Evolutionary conservation across 2,329 filamentous ascomycete species (phyloP), one percentile per base, ranked within the genome.

Genomic region (Tolypocladium tundrense): DNA sequence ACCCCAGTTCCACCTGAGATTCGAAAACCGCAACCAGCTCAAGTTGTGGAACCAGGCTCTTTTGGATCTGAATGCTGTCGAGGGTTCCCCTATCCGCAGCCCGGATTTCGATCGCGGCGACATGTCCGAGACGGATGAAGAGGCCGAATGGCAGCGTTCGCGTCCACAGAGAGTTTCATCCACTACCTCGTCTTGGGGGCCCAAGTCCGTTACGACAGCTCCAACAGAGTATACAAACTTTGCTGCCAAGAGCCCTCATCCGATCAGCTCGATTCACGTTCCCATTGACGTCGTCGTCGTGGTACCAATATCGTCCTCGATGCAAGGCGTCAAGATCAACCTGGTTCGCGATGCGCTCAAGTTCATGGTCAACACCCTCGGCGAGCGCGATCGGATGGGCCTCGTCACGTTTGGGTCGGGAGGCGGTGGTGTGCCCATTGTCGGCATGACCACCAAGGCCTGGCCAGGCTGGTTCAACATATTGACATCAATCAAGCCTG

Each of bases 301-400:
- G 27, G 92, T 99, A 40, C 94, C 94, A 0, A 91, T 99, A 7
- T 97, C 94, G 0, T 96, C 93, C 1, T 97, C 94, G 0, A 99
- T 97, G 93, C 94, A 97, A 73, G 94, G 94, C n/a, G 84, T 99
- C 60, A 99, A 99, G 76, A 97, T 97, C 69, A 96, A 93, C 61
- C 80, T 99, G 1, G 84, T 99, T 16, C 87, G 91, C 48, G 94
- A 99, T 72, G 88, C 93, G 0, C 80, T 99, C 41, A 90, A 89
- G 59, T 99, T 97, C 71, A 87, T 99, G 72, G 90, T 99, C 2
- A 83, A 88, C 64, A 93, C 85, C 53, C 84, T 99, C 0, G 94
- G 94, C 39, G 91, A 97, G 65, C 84, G 91, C 57, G 94, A 99
- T 71, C 88, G 94, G 51, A 96, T 99, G 93, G 94, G 94, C 7